phyloP scores from a whole-genome alignment of 805 yeast genomes.

The Teunomyces barrocoloradensis region DNA sequence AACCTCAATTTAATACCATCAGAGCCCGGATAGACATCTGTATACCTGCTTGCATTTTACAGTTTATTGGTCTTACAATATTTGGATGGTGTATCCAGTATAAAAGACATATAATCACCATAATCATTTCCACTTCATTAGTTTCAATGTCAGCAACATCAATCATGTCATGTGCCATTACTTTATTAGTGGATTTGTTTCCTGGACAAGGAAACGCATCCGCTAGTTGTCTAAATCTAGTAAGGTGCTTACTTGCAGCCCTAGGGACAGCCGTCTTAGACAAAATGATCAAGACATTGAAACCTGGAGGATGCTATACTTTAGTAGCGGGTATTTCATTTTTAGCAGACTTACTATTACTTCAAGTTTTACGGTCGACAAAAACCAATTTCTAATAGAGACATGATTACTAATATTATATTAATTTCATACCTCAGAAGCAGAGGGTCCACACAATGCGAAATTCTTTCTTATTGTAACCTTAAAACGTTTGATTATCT shows the following conservation, averaged over 20 bases:
- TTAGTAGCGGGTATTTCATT: slow-evolving; percentile 55
- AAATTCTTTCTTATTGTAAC: too few species aligned
- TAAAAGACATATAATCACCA: slow-evolving; percentile 47
- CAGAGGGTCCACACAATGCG: too few species aligned
- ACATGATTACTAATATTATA: background rate
- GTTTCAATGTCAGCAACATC: slow-evolving; percentile 56
- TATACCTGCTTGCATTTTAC: slow-evolving; percentile 40
- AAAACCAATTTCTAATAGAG: background rate
- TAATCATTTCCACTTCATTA: slow-evolving; percentile 56
- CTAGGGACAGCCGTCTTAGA: slow-evolving; percentile 64
- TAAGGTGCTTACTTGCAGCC: slow-evolving; percentile 71
- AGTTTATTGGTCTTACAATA: slow-evolving; percentile 43
- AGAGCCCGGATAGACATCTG: slow-evolving; percentile 49
- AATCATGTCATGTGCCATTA: slow-evolving; percentile 54
- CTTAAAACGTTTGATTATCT: too few species aligned
- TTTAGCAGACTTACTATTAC: slow-evolving; percentile 1
- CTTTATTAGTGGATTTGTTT: slow-evolving; percentile 68
- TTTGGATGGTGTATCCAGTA: slow-evolving; percentile 74
- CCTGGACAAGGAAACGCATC: slow-evolving; percentile 72
- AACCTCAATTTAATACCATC: slow-evolving; percentile 48
- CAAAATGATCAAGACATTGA: slow-evolving; percentile 54
- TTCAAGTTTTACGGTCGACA: background rate
- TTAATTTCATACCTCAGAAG: too few species aligned
- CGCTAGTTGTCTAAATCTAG: slow-evolving; percentile 65
- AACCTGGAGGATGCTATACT: slow-evolving; percentile 73